These are phyloP conservation scores for Endothia cerciana DNA, from an alignment of 2,329 filamentous ascomycete genomes.

Conservation along the genomic window DNA sequence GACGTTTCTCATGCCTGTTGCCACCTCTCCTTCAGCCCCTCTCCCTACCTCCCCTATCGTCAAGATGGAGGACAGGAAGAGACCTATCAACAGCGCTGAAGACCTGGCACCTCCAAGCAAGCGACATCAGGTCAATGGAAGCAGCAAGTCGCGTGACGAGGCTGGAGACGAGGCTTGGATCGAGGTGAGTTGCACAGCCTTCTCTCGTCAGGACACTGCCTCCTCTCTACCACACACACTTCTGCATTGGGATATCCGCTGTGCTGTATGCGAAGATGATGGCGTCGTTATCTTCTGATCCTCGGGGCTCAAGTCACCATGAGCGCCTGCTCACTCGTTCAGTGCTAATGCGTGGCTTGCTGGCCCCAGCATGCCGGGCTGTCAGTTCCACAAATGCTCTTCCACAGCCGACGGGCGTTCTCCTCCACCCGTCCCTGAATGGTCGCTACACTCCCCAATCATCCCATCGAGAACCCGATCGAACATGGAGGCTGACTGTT, in stretches of 20 bases:
- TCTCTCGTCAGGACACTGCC: constrained; percentile 18
- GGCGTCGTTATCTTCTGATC: constrained; percentile 21
- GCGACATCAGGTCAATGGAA: constrained; percentile 86
- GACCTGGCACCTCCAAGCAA: constrained; percentile 89
- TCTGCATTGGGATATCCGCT: constrained; percentile 7
- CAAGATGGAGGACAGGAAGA: constrained; percentile 99
- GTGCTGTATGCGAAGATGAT: background rate
- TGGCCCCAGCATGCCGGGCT: constrained; percentile 46
- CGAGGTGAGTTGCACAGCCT: constrained; percentile 61
- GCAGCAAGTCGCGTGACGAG: constrained; percentile 60
- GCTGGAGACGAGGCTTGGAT: constrained; percentile 65
- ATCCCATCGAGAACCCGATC: constrained; percentile 32
- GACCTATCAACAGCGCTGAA: constrained; percentile 78
- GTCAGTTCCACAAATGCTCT: constrained; percentile 36
- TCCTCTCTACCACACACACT: constrained; percentile 8
- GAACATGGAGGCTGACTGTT: constrained; percentile 41
- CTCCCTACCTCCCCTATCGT: constrained; percentile 79
- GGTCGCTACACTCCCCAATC: constrained; percentile 32
- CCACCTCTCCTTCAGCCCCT: constrained; percentile 70
- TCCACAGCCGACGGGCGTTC: constrained; percentile 27
- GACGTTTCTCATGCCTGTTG: constrained; percentile 76
- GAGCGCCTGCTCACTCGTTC: constrained; percentile 37
- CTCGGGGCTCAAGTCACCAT: constrained; percentile 32
- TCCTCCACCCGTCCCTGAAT: constrained; percentile 26
- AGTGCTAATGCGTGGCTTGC: constrained; percentile 51